phyloP scores from a whole-genome alignment of 1,139 yeast species.

The Starmera stellimalicola region DNA sequence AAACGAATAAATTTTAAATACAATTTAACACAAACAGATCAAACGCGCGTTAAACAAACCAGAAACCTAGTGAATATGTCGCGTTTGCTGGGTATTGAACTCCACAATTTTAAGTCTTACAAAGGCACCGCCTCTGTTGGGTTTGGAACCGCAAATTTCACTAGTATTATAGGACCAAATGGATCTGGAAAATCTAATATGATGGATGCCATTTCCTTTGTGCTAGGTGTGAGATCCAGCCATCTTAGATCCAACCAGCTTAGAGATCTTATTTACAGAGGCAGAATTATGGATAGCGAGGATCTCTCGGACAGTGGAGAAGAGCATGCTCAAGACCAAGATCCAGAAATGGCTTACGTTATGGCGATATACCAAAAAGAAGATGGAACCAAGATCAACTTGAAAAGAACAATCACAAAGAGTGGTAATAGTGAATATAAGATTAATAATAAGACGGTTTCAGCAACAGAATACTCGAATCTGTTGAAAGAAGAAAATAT shows the following conservation, averaged over 20 bases:
- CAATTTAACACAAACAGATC: neutral
- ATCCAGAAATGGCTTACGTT: conserved; percentile 68
- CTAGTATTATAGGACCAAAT: conserved; percentile 94
- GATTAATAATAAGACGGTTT: conserved; percentile 53
- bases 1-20: neutral
- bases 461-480: conserved; percentile 56
- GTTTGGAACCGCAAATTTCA: conserved; percentile 74
- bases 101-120: conserved; percentile 86
- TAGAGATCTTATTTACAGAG: conserved; percentile 75
- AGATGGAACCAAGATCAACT: conserved; percentile 40
- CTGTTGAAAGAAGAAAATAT: conserved; percentile 75
- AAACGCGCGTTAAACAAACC: neutral
- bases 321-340: conserved; percentile 20
- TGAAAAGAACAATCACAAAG: conserved; percentile 45
- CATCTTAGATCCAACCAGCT: conserved; percentile 71
- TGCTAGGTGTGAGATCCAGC: conserved; percentile 71
- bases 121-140: conserved; percentile 69
- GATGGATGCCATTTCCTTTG: conserved; percentile 98
- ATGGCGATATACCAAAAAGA: conserved; percentile 64
- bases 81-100: conserved; percentile 61
- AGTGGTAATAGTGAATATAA: conserved; percentile 62
- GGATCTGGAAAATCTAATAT: conserved; percentile 96
- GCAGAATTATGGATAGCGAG: conserved; percentile 28
- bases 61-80: conserved; percentile 43
- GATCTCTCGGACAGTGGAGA: conserved; percentile 16